Evolutionary conservation across 2,329 filamentous ascomycete species (phyloP).

Genomic region (Neopestalotiopsis clavispora): DNA sequence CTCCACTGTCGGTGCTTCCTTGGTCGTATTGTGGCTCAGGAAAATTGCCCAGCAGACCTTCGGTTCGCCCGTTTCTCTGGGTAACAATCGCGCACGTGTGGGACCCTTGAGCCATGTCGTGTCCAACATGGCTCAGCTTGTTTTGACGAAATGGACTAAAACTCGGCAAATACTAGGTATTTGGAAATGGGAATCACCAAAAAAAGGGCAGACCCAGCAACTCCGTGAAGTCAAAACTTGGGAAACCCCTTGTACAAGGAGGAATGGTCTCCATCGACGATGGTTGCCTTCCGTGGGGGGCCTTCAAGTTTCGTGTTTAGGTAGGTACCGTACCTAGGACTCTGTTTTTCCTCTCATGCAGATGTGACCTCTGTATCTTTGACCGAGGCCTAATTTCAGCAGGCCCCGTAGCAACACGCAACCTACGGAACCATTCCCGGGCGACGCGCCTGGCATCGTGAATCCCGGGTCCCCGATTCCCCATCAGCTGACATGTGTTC

Average conservation of each 20-base stretch:
- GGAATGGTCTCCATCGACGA: background rate
- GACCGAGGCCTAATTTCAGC: background rate
- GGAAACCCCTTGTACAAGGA: background rate
- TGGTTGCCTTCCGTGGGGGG: background rate
- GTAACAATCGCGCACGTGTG: background rate
- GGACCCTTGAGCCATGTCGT: background rate
- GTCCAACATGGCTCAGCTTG: background rate
- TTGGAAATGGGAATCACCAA: background rate
- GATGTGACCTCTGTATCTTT: background rate
- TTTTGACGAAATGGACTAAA: background rate
- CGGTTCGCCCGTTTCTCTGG: background rate
- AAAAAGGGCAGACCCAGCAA: background rate
- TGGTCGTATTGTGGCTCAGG: conserved; percentile 10
- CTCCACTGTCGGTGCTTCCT: conserved; percentile 6
- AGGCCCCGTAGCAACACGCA: background rate
- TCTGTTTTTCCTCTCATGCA: background rate
- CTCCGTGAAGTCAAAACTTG: background rate
- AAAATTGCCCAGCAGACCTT: conserved; percentile 5
- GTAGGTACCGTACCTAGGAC: background rate
- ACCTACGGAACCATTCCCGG: background rate
- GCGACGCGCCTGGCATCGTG: background rate
- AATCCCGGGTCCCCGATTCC: background rate
- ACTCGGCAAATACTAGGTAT: background rate
- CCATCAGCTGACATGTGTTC: background rate
- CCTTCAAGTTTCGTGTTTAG: background rate